Evolutionary conservation across 805 yeast genomes (phyloP), one percentile per base, ranked within the genome.

Genomic region (Metschnikowia cerradonensis): DNA sequence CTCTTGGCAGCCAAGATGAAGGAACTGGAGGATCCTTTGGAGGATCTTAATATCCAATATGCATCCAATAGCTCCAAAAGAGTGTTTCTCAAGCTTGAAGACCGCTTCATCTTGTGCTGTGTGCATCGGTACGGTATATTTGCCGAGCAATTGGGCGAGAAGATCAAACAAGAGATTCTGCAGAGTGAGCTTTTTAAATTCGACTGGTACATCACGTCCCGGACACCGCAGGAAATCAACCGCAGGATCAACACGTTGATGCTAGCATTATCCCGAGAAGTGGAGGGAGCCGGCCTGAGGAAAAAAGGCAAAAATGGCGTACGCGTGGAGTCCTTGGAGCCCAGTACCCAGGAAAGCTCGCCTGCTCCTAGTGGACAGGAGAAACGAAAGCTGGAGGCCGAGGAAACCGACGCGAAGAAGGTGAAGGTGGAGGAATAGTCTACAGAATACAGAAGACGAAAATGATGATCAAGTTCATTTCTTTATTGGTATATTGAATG

Each of bases 11-110:
- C 65, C 32, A 86, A 86, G 57, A 67, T 86, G 56, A 74, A 74
- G 42, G 78, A 74, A 49, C 71, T 76, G 39, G 71, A 72, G n/a
- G 80, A 77, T 51, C 90, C 91, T 0, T 63, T 86, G 20, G 82
- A 82, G 41, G 83, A 84, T 40, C 67, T 88, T 65, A 68, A 67
- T 3, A 82, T 88, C 22, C 86, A 80, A 49, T 88, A 86, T 53
- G 92, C 94, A 0, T 91, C 91, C n/a, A 87, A 86, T 62, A 87
- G 86, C 63, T 86, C 94, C 11, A 86, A 87, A 60, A 71, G 90
- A 57, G 76, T 86, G 7, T 88, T 85, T 59, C 81, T 88, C 7
- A 79, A 80, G 32, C 65, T 77, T 0, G 95, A 88, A 61, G 96
- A 88, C 61, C 74, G 88, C 48, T 88, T 83, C 58, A 69, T 88